These are phyloP conservation scores for Amanita brunnescens DNA, from an alignment of 768 basidiomycete genomes.

Conservation along the genomic window DNA sequence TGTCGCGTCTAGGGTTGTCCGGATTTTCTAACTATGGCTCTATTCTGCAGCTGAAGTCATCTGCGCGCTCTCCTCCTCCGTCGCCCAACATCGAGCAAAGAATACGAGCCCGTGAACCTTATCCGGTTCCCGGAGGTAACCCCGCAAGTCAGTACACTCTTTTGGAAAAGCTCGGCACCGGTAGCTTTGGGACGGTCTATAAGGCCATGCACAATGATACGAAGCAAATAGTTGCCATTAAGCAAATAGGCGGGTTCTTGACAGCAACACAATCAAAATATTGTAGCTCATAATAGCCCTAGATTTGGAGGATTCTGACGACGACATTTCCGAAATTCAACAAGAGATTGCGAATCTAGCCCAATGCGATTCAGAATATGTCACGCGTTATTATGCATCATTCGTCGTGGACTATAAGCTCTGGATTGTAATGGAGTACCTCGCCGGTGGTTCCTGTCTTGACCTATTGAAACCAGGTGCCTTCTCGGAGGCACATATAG, in stretches of 20 bases:
- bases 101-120: slow-evolving; percentile 43
- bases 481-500: slow-evolving; percentile 91
- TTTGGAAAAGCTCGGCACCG: slow-evolving; percentile 93
- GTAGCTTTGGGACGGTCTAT: slow-evolving; percentile 95
- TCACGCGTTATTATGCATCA: slow-evolving; percentile 93
- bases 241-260: slow-evolving; percentile 76
- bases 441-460: slow-evolving; percentile 96
- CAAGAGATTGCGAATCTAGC: slow-evolving; percentile 96
- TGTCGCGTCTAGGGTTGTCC: slow-evolving; percentile 36
- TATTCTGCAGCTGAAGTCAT: slow-evolving; percentile 30
- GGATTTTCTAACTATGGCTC: slow-evolving; percentile 29
- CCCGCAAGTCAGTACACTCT: slow-evolving; percentile 88
- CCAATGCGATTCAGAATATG: slow-evolving; percentile 92
- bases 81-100: slow-evolving; percentile 39
- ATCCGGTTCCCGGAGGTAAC: slow-evolving; percentile 65
- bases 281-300: slow-evolving; percentile 10
- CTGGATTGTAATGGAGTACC: slow-evolving; percentile 99
- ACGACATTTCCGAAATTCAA: slow-evolving; percentile 98
- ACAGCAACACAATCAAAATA: background rate
- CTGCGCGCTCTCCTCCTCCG: slow-evolving; percentile 39
- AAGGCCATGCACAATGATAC: slow-evolving; percentile 95
- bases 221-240: slow-evolving; percentile 93
- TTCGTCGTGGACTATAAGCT: slow-evolving; percentile 96
- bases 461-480: slow-evolving; percentile 89
- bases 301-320: slow-evolving; percentile 98